Evolutionary conservation across 1,284 basidiomycete species (phyloP).

Genomic region (Rhodotorula sp.): DNA sequence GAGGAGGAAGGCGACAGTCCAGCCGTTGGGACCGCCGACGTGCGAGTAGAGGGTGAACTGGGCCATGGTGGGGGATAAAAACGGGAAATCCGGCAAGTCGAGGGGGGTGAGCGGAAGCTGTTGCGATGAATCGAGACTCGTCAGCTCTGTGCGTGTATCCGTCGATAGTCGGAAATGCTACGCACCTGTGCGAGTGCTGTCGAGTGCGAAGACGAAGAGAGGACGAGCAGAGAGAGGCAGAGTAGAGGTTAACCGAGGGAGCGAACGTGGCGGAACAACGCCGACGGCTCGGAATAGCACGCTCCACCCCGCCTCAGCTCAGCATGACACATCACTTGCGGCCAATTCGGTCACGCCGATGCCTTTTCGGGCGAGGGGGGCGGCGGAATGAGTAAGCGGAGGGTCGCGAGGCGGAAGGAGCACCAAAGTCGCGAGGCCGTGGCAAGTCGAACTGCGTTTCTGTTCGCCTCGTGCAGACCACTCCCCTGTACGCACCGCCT

Average conservation of each 20-base stretch:
- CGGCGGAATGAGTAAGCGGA: neutral
- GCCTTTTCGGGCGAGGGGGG: too few relatives aligned
- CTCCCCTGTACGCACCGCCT: too few relatives aligned
- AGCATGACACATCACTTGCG: neutral
- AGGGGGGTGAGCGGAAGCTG: neutral
- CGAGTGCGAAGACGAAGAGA: neutral
- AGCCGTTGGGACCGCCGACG: conserved; percentile 46
- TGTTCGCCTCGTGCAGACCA: too few relatives aligned
- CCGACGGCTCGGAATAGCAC: too few relatives aligned
- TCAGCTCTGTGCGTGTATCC: too few relatives aligned
- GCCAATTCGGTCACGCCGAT: neutral
- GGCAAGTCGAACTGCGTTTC: too few relatives aligned
- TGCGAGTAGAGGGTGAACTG: conserved; percentile 54
- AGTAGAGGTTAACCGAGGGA: neutral
- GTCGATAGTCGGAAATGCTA: neutral
- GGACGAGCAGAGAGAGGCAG: neutral
- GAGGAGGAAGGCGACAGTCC: conserved; percentile 44
- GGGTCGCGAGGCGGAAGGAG: too few relatives aligned
- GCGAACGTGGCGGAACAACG: neutral
- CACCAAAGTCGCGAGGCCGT: too few relatives aligned
- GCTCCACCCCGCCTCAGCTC: too few relatives aligned
- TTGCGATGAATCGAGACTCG: too few relatives aligned
- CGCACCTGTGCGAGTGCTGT: neutral
- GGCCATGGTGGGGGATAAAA: conserved; percentile 3
- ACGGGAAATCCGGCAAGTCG: too few relatives aligned